Percentiles rank a stretch among this genome's conserved stretches.
Evolutionary conservation across 23 red algal species (phyloP).

Genomic region (Gracilaria caudata): DNA sequence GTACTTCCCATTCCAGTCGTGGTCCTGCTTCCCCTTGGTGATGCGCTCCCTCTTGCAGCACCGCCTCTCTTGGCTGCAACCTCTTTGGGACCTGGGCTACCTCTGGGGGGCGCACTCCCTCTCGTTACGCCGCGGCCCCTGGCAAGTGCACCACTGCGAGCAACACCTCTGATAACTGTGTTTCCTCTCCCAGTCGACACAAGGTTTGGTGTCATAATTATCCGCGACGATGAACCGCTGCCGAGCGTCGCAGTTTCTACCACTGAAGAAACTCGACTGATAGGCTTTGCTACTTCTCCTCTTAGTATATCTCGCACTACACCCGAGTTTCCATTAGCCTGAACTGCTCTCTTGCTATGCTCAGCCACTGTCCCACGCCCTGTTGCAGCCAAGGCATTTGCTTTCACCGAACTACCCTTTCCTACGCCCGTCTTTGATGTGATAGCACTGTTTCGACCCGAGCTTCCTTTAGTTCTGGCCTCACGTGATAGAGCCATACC

Average conservation of each 20-base stretch:
- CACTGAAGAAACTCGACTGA: background rate
- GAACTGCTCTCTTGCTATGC: background rate
- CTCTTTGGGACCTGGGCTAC: background rate
- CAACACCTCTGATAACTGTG: conserved; percentile 13
- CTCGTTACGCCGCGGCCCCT: background rate
- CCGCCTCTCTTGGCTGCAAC: background rate
- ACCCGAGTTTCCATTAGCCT: background rate
- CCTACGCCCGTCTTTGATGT: background rate
- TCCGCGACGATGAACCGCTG: background rate
- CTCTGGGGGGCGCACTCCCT: background rate
- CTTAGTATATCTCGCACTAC: background rate
- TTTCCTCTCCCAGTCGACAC: background rate
- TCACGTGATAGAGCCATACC: background rate
- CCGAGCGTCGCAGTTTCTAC: background rate
- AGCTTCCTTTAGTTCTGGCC: background rate
- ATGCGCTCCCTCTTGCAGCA: background rate
- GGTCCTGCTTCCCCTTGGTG: background rate
- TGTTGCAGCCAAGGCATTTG: background rate
- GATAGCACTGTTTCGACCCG: background rate
- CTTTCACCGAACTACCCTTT: background rate
- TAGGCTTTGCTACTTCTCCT: background rate
- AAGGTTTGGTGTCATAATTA: background rate
- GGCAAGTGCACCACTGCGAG: background rate
- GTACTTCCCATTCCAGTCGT: background rate
- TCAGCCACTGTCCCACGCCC: background rate